Evolutionary conservation across 805 yeast species (phyloP), one percentile per base, ranked within the genome.

Genomic region (Brettanomyces custersianus): DNA sequence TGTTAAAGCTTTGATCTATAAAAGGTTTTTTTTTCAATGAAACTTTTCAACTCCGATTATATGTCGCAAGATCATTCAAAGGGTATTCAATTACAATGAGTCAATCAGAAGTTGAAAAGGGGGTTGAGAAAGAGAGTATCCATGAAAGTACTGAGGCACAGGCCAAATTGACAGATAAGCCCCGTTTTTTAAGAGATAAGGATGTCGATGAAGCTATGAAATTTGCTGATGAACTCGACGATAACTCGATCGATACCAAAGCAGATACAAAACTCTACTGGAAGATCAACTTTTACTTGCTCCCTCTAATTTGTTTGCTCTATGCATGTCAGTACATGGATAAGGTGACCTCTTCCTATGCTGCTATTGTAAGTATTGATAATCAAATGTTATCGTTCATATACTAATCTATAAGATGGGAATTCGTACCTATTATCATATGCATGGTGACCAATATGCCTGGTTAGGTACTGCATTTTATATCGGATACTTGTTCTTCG

Each of bases 311-410:
- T 55, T 66, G 70, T 42, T 38, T 66, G 19, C 46, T 72, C 18
- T 70, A 72, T 52, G 63, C 71, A 12, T 52, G 68, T 16, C 81
- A 75, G 53, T 71, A 63, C 43, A 70, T 77, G 76, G 85, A 77
- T 55, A 77, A 77, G 49, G 55, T 60, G 15, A 58, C 80, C 4
- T 66, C 62, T 32, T 60, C 72, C 17, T 68, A 65, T 37, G 80
- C 83, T 0, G 65, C 81, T 35, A 49, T 75, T 66, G n/a, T 67
- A 25, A 68, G 66, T 37, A 57, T 65, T 36, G 72, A 66, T 47
- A 32, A 48, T 31, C 47, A 40, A 34, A 29, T 66, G 7, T 16
- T 26, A 7, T 12, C 29, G n/a, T 24, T 52, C 60, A 29, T 63
- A 59, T n/a, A n/a, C n/a, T n/a, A n/a, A n/a, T n/a, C n/a, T n/a